Base-by-base conservation (phyloP, 2,329 filamentous ascomycete genomes). In the Celoporthe dispersa region DNA sequence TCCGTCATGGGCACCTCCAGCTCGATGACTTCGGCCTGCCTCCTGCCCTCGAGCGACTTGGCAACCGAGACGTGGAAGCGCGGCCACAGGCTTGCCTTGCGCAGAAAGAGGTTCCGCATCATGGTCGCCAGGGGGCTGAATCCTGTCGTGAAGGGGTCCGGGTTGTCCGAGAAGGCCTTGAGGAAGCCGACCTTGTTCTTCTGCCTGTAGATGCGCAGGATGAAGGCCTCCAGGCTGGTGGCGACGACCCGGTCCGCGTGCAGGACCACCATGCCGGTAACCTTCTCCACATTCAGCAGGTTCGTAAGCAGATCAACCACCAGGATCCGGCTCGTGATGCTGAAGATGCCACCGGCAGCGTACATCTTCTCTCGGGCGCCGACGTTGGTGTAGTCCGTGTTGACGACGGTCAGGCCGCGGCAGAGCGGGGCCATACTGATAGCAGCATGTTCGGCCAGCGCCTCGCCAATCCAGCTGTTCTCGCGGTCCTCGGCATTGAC, bases 401-500 rank as follows among this genome's bases (percentile, higher is more conserved):
- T 98, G 79, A 99, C 94, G 35, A 97, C 87, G 57, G 91, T 95
- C 74, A 99, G 84, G 1, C 96, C 96, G 72, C 94, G 89, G 64
- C 94, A 94, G 76, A 92, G 91, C 22, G 92, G 88, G 25, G 93
- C 88, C 81, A 90, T 91, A 83, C 94, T 98, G 78, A 97, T 90
- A 73, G 94, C 94, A 78, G 94, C 94, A 83, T 98, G 94, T 82
- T 99, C 96, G 33, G 96, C 96, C 78, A 99, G 84, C 39, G 94
- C 93, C 83, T 98, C 96, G 74, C 96, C 96, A 71, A 99, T 94
- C 94, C 95, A 98, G 68, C 91, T 91, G 88, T 98, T 98, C 78
- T 99, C 96, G 71, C 93, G 90, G 44, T 98, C 94, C 71, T 96
- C 92, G 48, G 96, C 94, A 12, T 94, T 94, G 57, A 98, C 90